A percentile compares a stretch with the other conserved stretches of the same genome.
Conservation (phyloP, 1,284 basidiomycete genomes). For the Cystobasidium sp. region DNA sequence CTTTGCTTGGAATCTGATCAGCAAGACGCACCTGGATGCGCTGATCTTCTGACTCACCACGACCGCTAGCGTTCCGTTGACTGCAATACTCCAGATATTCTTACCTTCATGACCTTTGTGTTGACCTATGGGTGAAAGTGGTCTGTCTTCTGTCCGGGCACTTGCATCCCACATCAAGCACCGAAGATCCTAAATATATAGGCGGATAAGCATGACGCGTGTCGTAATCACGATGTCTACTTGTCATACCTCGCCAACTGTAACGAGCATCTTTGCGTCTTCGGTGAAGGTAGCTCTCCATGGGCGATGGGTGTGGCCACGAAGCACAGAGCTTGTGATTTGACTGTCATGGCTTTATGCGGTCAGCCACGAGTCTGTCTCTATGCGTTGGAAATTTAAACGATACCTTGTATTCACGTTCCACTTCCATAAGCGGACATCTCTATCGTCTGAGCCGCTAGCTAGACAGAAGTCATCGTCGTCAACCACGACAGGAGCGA, state of each 20-base stretch:
- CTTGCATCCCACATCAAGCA: constrained; percentile 26
- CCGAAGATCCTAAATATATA: constrained; percentile 10
- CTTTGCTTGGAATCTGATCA: neutral
- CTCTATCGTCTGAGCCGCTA: constrained; percentile 38
- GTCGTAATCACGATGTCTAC: neutral
- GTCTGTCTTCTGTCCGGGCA: neutral
- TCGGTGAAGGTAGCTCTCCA: constrained; percentile 34
- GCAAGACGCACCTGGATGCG: too few species aligned
- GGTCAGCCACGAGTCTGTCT: neutral
- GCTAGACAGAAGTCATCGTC: constrained; percentile 13
- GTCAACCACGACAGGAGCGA: neutral
- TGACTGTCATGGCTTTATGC: neutral
- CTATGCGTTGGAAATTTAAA: neutral
- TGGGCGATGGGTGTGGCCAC: constrained; percentile 36
- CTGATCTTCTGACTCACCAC: constrained; percentile 6
- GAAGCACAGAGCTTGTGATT: neutral
- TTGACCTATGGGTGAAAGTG: neutral
- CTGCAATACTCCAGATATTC: constrained; percentile 34
- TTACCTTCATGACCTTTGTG: constrained; percentile 31
- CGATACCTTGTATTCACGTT: neutral
- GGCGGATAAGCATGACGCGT: neutral
- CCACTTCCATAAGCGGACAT: constrained; percentile 36
- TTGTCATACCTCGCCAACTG: constrained; percentile 33
- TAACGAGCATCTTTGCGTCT: constrained; percentile 5
- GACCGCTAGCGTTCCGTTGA: neutral